Base-by-base conservation (phyloP, 345 rosid species). In the Eucalyptus melliodora region DNA sequence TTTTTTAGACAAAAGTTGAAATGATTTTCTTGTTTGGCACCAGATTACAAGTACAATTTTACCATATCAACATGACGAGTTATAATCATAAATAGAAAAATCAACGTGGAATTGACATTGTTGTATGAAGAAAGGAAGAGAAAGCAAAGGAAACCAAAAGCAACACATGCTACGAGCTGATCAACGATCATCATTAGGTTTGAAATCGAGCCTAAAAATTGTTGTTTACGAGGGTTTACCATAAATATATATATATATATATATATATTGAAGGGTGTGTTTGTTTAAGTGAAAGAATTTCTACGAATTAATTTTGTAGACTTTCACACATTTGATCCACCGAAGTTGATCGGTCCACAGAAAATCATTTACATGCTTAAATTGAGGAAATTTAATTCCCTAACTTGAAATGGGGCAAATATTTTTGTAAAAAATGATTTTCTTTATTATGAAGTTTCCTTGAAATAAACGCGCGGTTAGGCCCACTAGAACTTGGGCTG, bases 181-280 rank as follows among this genome's bases (percentile, higher is more conserved):
- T 72, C 15, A 19, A 37, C 0, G 3, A 19, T 37, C 27, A 21
- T 37, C 0, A 1, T 1, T 72, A 4, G 27, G 82, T 17, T 37
- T 72, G 44, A 19, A 72, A 72, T 37, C 8, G 0, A 37, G 15
- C 45, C 2, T 34, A 19, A 12, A 19, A 19, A 19, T 4, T 3
- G 2, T 11, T 6, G 5, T 37, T 19, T 37, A 10, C 0, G 24
- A 3, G 7, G 26, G 1, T 8, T 72, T 34, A 72, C 2, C 44
- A 72, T 34, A 31, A 34, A 34, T n/a, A 34, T 34, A 34, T 34
- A 34, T 34, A 34, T 34, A 34, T 34, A 34, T 34, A 34, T 3
- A 69, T 5, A 1, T 5, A 34, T 5, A 72, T 37, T 23, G 7
- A 37, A 37, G 0, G 1, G 5, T 37, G 27, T 77, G 3, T 77